Evolutionary conservation across 2,329 filamentous ascomycete species (phyloP), one percentile per base, ranked within the genome.

Genomic region (Aureobasidium pullulans): DNA sequence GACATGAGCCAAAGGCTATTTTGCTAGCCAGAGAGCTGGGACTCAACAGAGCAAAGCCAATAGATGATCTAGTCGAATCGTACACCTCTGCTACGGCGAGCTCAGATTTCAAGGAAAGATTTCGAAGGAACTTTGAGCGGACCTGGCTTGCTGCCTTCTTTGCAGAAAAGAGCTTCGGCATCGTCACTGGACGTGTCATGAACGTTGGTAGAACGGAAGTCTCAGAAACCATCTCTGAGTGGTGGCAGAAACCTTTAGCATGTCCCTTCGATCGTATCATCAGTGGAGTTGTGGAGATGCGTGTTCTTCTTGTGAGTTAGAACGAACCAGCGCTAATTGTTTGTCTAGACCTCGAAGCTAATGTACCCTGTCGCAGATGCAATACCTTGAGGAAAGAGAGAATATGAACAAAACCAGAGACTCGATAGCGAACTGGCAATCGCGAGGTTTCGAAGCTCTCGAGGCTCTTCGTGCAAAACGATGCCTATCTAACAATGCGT

Each of bases 141-240:
- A 56, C 52, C 6, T 56, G 52, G 52, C 39, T 56, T 36, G 39
- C 39, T 28, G 52, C 40, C 8, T 56, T 56, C 40, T 43, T 56
- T 34, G 52, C 52, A 10, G 52, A 56, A 36, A 56, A 56, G 31
- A 56, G 52, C 16, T 56, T 56, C 7, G 40, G 52, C n/a, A 44
- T 56, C n/a, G 52, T 44, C 4, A 56, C 52, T 5, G 52, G 52
- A 40, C 52, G 52, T 2, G 52, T 39, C 9, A 56, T 44, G 52
- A 43, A 44, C 13, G 39, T 56, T 1, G 39, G 39, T 29, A 29
- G 52, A 28, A 31, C 39, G 28, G 52, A 56, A 9, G 29, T 56
- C 8, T 43, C 50, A 2, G 39, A 43, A 1, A 15, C 39, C 2
- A 44, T 56, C 7, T 44, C 40, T 10, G 52, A 43, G 4, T 56